Base-by-base conservation (phyloP, 495 filamentous ascomycete genomes). In the Aspergillus cristatus region DNA sequence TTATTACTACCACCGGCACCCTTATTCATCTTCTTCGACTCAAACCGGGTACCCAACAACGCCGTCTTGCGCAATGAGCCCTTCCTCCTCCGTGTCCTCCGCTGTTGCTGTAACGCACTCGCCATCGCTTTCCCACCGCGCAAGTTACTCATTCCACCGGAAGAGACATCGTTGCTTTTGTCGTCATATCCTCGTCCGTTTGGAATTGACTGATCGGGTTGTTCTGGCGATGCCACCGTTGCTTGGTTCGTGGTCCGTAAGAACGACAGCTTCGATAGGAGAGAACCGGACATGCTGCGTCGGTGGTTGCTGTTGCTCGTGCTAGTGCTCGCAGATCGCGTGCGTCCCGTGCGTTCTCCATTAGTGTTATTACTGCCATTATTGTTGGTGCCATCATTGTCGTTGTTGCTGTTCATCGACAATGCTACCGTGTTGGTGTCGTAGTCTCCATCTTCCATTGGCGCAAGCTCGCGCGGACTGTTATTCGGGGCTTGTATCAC, bases 61-160 rank as follows among this genome's bases (percentile, higher is more conserved):
- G 85, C 86, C 2, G 84, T 83, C 47, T 90, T 91, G 29, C 85
- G 68, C 38, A 90, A 59, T 4, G 85, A 89, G 5, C 84, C 82
- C 44, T 82, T 79, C 30, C 89, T 79, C 40, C 79, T 77, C 16
- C 87, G 73, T 7, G 79, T 82, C 50, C 82, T 82, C 33, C 57
- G 64, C 26, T 76, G 72, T 41, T 83, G 78, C 43, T 81, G 74
- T 11, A 73, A 55, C 11, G 64, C 68, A 33, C 58, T 60, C 15
- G 71, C 65, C 68, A 76, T 71, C 40, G 76, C 67, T 46, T 75
- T 61, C 7, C 68, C 65, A 48, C 59, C 49, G 56, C 14, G 58
- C 46, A 43, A 50, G 49, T 43, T n/a, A n/a, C n/a, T n/a, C n/a
- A n/a, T n/a, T n/a, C n/a, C n/a, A n/a, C n/a, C n/a, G n/a, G n/a